A percentile compares a stretch with the other conserved stretches of the same genome.
Conservation (phyloP, 2,329 filamentous ascomycete genomes). For the Apiospora malaysiana region DNA sequence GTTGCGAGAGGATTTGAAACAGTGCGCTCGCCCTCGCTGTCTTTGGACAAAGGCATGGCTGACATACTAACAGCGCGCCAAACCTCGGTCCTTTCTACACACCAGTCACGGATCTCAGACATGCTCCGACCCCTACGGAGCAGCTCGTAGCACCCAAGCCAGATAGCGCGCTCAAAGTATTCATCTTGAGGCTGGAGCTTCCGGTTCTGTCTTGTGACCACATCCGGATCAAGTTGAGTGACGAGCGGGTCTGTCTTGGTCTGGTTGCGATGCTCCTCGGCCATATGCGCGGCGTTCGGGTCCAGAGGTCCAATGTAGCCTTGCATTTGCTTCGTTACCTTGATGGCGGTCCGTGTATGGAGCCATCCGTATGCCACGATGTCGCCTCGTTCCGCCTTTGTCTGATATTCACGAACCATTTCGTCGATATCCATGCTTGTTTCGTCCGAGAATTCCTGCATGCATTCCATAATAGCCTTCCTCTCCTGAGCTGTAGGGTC, state of each 20-base stretch:
- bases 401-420: constrained; percentile 76
- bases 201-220: constrained; percentile 77
- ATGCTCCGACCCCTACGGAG: constrained; percentile 81
- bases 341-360: constrained; percentile 88
- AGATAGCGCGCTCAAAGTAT: constrained; percentile 87
- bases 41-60: constrained; percentile 66
- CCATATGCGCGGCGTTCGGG: constrained; percentile 62
- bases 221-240: constrained; percentile 92
- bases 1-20: constrained; percentile 53
- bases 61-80: constrained; percentile 89
- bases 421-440: constrained; percentile 75
- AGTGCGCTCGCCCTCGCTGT: constrained; percentile 48
- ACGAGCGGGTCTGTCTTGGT: constrained; percentile 70
- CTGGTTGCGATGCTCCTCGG: constrained; percentile 61
- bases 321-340: constrained; percentile 82
- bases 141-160: constrained; percentile 94
- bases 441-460: constrained; percentile 75
- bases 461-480: constrained; percentile 81
- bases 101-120: constrained; percentile 82
- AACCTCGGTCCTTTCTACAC: constrained; percentile 80
- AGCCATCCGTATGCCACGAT: constrained; percentile 90
- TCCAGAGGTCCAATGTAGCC: constrained; percentile 70
- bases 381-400: constrained; percentile 77
- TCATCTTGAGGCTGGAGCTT: constrained; percentile 82
- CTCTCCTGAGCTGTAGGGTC: constrained; percentile 80